Evolutionary conservation across 352 stramenopile species (phyloP).

Genomic region (Globisporangium acanthophoron): DNA sequence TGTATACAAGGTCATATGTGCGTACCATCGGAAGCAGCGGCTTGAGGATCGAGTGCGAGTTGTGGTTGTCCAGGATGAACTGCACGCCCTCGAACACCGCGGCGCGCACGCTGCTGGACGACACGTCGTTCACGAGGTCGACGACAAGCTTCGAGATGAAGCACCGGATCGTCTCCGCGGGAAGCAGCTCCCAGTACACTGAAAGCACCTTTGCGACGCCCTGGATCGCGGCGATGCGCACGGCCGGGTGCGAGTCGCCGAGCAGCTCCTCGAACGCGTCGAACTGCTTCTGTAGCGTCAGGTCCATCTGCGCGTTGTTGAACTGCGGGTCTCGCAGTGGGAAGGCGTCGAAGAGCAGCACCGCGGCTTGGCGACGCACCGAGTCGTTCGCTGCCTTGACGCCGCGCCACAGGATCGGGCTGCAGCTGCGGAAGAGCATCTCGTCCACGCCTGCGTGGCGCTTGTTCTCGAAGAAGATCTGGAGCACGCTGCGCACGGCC

Average conservation of each 20-base stretch:
- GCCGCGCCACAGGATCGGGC: constrained; percentile 79
- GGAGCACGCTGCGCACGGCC: constrained; percentile 54
- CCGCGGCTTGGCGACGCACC: constrained; percentile 71
- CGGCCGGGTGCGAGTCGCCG: constrained; percentile 60
- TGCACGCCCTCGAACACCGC: constrained; percentile 81
- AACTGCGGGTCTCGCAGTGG: constrained; percentile 71
- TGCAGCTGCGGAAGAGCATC: constrained; percentile 82
- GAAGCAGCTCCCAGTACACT: constrained; percentile 82
- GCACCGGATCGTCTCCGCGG: constrained; percentile 71
- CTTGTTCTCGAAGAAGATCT: constrained; percentile 87
- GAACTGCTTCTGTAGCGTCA: constrained; percentile 78
- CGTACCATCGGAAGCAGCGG: constrained; percentile 76
- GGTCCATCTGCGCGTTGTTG: constrained; percentile 71
- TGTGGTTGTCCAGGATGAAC: constrained; percentile 86
- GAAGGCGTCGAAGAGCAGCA: constrained; percentile 84
- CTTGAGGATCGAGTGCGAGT: constrained; percentile 81
- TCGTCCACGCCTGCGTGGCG: constrained; percentile 72
- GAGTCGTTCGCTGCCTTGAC: constrained; percentile 81
- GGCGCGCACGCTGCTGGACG: constrained; percentile 68
- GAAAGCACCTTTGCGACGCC: constrained; percentile 78
- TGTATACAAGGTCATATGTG: not conserved
- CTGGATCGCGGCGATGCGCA: constrained; percentile 76
- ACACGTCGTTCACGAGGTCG: constrained; percentile 77
- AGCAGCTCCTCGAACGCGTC: constrained; percentile 77
- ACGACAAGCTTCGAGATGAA: constrained; percentile 80